Evolutionary conservation across 805 yeast genomes (phyloP).

Genomic region (Candida michaelii): DNA sequence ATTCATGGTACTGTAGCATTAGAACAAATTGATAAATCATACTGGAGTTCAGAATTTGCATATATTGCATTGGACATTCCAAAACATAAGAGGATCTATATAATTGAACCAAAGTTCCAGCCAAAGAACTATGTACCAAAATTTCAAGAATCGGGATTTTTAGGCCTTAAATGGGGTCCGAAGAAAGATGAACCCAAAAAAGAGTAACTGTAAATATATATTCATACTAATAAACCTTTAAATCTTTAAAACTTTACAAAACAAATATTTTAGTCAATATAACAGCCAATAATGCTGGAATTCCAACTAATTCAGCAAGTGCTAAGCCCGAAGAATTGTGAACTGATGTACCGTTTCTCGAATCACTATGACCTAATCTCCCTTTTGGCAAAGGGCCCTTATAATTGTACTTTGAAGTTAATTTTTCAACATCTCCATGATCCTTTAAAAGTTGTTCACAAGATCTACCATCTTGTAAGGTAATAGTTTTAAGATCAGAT

Average conservation of each 20-base stretch:
- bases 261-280: not conserved
- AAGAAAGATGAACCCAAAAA: conserved; percentile 41
- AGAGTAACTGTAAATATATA: conserved; percentile 8
- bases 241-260: not conserved
- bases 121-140: conserved; percentile 45
- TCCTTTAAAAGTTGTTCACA: conserved; percentile 17
- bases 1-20: conserved; percentile 70
- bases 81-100: conserved; percentile 63
- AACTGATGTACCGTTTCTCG: not conserved
- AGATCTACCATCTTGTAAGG: conserved; percentile 25
- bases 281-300: not conserved
- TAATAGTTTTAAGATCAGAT: conserved; percentile 18
- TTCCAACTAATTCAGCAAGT: not conserved
- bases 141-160: conserved; percentile 53
- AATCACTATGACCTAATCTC: not conserved
- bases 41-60: conserved; percentile 65
- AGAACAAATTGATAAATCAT: conserved; percentile 73
- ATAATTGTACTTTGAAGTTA: not conserved
- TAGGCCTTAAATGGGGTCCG: conserved; percentile 89
- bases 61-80: conserved; percentile 77
- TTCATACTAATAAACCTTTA: not conserved
- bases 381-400: not conserved
- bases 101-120: conserved; percentile 59
- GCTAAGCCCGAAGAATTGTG: not conserved
- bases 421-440: not conserved